These are phyloP conservation scores for Cucurbita maxima DNA, from an alignment of 306 rosid genomes.

Conservation along the genomic window DNA sequence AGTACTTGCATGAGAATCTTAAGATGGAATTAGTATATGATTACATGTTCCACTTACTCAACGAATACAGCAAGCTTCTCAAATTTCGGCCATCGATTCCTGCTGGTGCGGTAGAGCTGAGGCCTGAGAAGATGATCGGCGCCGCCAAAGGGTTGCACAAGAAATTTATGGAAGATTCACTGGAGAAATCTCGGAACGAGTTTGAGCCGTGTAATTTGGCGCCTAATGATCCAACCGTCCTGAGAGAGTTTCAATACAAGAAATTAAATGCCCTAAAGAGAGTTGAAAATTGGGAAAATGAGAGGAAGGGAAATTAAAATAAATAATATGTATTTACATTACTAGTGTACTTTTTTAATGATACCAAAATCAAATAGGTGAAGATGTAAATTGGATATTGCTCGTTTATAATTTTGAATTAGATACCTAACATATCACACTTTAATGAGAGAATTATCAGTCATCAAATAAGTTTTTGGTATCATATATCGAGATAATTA, in stretches of 20 bases:
- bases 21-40: conserved; percentile 62
- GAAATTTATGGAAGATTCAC: conserved; percentile 49
- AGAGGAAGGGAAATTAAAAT: background rate
- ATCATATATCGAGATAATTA: no score
- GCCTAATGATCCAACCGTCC: conserved; percentile 30
- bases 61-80: conserved; percentile 51
- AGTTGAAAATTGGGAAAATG: conserved; percentile 31
- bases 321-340: no score
- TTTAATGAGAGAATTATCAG: no score
- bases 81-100: conserved; percentile 39
- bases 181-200: conserved; percentile 42
- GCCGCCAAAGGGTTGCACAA: conserved; percentile 17
- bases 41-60: conserved; percentile 66
- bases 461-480: no score
- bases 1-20: conserved; percentile 38
- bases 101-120: conserved; percentile 32
- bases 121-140: conserved; percentile 32
- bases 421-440: no score
- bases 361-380: no score
- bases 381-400: no score
- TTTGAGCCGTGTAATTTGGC: conserved; percentile 45
- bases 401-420: no score
- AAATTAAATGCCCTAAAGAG: conserved; percentile 28
- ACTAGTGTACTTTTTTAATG: no score
- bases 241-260: conserved; percentile 13